These are phyloP conservation scores for Neltuma alba DNA, from an alignment of 306 rosid genomes.

Conservation along the genomic window DNA sequence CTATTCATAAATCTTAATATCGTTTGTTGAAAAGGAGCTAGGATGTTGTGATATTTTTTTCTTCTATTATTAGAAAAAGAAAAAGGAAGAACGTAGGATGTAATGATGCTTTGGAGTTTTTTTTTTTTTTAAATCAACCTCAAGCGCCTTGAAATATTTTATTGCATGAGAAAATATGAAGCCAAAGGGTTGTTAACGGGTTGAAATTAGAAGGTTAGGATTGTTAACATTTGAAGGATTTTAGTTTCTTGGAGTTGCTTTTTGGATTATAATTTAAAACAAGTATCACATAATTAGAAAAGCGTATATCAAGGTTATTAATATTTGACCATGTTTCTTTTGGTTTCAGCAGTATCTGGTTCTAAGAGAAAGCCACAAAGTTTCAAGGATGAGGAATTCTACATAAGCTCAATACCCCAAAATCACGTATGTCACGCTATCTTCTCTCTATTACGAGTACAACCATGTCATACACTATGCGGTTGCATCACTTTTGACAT, in stretches of 20 bases:
- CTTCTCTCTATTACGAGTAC: constrained; percentile 23
- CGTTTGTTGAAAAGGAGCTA: constrained; percentile 6
- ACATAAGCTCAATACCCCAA: constrained; percentile 81
- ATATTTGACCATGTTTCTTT: constrained; percentile 37
- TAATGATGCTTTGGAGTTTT: not conserved
- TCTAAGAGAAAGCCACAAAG: constrained; percentile 68
- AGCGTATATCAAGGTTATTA: constrained; percentile 16
- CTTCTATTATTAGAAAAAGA: not conserved
- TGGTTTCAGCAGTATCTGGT: constrained; percentile 49
- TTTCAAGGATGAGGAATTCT: constrained; percentile 85
- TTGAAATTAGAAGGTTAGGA: constrained; percentile 18
- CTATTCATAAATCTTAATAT: constrained; percentile 12
- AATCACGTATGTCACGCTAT: constrained; percentile 62
- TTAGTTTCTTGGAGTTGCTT: constrained; percentile 18
- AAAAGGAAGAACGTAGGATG: not conserved
- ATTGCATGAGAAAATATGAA: not conserved
- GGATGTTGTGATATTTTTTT: not conserved
- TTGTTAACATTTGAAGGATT: constrained; percentile 10
- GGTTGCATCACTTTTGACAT: constrained; percentile 21
- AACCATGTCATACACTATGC: constrained; percentile 12
- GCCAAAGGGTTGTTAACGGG: not conserved
- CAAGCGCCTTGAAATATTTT: not conserved
- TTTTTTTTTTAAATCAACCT: not conserved
- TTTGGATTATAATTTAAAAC: constrained; percentile 28
- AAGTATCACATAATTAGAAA: not conserved